Percentiles rank a stretch among this genome's conserved stretches.
Conservation (phyloP, 352 stramenopile genomes). For the Sclerospora graminicola region DNA sequence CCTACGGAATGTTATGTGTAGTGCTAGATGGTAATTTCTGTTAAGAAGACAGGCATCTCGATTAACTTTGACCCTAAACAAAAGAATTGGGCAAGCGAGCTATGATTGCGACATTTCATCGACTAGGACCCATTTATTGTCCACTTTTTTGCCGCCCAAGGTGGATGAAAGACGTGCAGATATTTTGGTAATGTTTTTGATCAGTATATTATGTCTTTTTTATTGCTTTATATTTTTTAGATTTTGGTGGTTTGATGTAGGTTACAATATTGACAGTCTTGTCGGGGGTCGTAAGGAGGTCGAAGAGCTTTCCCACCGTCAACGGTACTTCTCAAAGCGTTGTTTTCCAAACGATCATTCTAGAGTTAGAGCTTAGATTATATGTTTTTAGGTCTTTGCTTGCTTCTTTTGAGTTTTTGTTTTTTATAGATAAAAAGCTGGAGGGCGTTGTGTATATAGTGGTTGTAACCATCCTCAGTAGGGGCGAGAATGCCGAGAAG, state of each 20-base stretch:
- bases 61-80: not conserved
- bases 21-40: not conserved
- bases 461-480: conserved; percentile 80
- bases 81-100: too few species aligned
- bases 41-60: not conserved
- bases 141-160: too few species aligned
- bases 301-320: conserved; percentile 69
- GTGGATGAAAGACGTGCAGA: too few species aligned
- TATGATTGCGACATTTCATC: too few species aligned
- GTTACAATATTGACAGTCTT: conserved; percentile 85
- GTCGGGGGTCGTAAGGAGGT: conserved; percentile 81
- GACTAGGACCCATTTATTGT: too few species aligned
- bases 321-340: conserved; percentile 74
- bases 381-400: conserved; percentile 1
- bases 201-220: too few species aligned
- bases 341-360: conserved; percentile 38
- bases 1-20: too few species aligned
- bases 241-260: conserved; percentile 15
- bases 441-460: conserved; percentile 83
- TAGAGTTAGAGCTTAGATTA: not conserved
- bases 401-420: not conserved
- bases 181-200: too few species aligned
- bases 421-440: conserved; percentile 66
- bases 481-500: conserved; percentile 45
- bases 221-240: conserved; percentile 1